Conservation (phyloP, 371 early-diverging fungal genomes). For the Lichtheimia ramosa region DNA sequence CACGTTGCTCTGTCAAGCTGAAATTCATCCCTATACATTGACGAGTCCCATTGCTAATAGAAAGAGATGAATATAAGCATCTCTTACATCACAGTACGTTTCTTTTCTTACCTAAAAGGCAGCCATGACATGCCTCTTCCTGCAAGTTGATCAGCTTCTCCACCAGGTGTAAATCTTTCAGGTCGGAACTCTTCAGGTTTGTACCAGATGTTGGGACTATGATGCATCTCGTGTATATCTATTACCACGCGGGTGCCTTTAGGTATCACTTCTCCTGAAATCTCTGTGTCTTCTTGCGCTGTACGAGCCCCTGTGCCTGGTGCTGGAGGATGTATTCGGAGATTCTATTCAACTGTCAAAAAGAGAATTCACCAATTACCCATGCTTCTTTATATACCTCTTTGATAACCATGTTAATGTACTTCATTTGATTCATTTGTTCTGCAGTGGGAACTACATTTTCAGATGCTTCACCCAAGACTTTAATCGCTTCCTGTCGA, state of each 20-base stretch:
- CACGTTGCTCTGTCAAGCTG: slow-evolving; percentile 17
- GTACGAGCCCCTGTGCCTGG: not conserved
- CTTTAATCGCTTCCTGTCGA: slow-evolving; percentile 9
- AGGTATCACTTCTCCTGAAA: slow-evolving; percentile 12
- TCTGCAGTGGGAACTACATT: slow-evolving; percentile 23
- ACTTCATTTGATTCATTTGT: slow-evolving; percentile 13
- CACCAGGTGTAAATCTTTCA: slow-evolving; percentile 13
- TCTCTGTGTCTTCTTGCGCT: slow-evolving; percentile 9
- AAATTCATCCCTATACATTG: slow-evolving; percentile 24
- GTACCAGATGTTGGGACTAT: slow-evolving; percentile 13
- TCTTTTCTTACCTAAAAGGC: slow-evolving; percentile 55
- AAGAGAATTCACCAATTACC: too few species aligned
- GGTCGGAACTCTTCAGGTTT: slow-evolving; percentile 14
- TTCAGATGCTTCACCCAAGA: slow-evolving; percentile 17
- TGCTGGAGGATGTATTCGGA: slow-evolving; percentile 18
- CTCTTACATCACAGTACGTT: not conserved
- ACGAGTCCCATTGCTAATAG: slow-evolving; percentile 24
- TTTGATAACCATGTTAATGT: slow-evolving; percentile 21
- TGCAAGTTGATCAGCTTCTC: slow-evolving; percentile 9
- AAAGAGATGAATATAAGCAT: not conserved
- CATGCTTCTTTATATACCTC: slow-evolving; percentile 20
- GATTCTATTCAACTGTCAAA: slow-evolving; percentile 31
- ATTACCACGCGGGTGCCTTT: slow-evolving; percentile 7
- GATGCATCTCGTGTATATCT: slow-evolving; percentile 15
- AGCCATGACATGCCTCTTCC: slow-evolving; percentile 11